Evolutionary conservation across 495 filamentous ascomycete genomes (phyloP), one percentile per base, ranked within the genome.

Genomic region (Neurospora sp.): DNA sequence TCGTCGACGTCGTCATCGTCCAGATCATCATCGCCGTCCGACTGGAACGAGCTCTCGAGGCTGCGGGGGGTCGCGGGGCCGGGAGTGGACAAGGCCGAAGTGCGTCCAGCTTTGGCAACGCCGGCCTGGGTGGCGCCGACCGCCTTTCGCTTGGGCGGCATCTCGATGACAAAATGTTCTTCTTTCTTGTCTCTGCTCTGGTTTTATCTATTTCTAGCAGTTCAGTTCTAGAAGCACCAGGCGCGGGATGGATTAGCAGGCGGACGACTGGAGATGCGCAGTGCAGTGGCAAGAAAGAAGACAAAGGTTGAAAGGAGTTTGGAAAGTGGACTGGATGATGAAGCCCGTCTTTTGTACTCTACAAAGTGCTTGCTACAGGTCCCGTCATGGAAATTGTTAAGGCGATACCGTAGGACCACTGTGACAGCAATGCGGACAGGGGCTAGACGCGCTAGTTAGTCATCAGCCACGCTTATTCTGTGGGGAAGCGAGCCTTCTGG

Each of bases 141-240:
- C 69, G 92, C 92, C 83, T 96, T 94, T 80, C 93, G 88, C 83
- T 96, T 96, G 9, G 87, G 84, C 65, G 91, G 90, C 92, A 94
- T 94, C 71, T 75, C 81, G 73, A 71, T 3, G 46, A 53, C 0
- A 8, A 2, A 5, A 27, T 38, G 41, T 22, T 35, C 37, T 69
- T 73, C 40, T 69, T 18, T 39, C 41, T 71, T 68, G 42, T 40
- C 71, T 70, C 8, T 38, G 22, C 44, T 40, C 18, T 18, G 20
- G 68, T 53, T 31, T 69, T 39, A 37, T 53, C 27, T 65, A 31
- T 65, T 31, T 61, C 14, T 61, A 53, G 46, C 42, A 41, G 40
- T 42, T 44, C 9, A 22, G 10, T 22, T 59, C 48, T 59, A 59
- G 27, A 37, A 65, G n/a, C 27, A 11, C 46, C 46, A 53, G 46